Evolutionary conservation across 202 grass and related monocot species (phyloP).

Genomic region (Panicum hallii): DNA sequence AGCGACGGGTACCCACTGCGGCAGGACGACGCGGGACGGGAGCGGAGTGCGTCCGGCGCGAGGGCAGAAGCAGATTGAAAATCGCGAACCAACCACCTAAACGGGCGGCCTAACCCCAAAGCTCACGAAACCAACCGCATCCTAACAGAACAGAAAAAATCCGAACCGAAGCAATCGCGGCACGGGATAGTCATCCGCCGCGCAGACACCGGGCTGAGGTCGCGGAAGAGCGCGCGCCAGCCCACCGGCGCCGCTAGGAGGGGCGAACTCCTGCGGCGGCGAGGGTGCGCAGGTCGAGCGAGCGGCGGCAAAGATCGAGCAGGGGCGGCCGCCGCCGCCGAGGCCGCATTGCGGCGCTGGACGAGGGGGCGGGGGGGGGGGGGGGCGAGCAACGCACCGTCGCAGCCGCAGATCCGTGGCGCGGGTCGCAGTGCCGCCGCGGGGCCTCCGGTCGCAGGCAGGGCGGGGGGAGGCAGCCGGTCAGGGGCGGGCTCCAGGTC

Average conservation of each 20-base stretch:
- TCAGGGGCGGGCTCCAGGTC: too few relatives aligned
- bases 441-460: constrained; percentile 35
- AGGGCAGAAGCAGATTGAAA: constrained; percentile 38
- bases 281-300: neutral
- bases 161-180: neutral
- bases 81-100: neutral
- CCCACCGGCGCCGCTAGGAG: neutral
- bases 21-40: neutral
- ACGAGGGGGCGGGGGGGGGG: neutral
- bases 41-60: constrained; percentile 39
- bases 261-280: neutral
- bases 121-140: constrained; percentile 19
- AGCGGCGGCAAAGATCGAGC: constrained; percentile 28
- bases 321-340: neutral
- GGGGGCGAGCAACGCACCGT: constrained; percentile 35
- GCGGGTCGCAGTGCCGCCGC: constrained; percentile 32
- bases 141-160: constrained; percentile 35
- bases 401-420: constrained; percentile 38
- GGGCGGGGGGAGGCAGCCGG: neutral
- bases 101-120: neutral
- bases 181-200: neutral
- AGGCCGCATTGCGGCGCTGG: constrained; percentile 17
- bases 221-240: neutral
- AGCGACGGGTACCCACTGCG: constrained; percentile 37
- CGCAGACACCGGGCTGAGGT: neutral